Evolutionary conservation across 2,329 filamentous ascomycete species (phyloP), one percentile per base, ranked within the genome.

Genomic region (Emmonsia crescens): DNA sequence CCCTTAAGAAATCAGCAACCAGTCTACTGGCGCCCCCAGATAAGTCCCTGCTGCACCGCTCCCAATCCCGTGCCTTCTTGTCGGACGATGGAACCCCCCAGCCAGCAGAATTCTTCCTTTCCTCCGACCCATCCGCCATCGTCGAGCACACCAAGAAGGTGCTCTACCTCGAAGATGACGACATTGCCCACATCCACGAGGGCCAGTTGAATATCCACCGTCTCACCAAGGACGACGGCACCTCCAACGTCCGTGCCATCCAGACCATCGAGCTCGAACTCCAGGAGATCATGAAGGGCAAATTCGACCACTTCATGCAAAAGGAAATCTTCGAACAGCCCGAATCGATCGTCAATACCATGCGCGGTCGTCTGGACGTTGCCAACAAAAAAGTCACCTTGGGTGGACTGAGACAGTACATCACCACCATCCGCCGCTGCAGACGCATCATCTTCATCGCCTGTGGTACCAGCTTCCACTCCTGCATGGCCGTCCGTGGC

Each of bases 301-400:
- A 94, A 76, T 99, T 97, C 79, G 94, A 99, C 77, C 94, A 99
- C 82, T 99, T 96, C 83, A 99, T 99, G 94, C 94, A 99, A 78
- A 99, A 99, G 86, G 94, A 99, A 78, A 99, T 99, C 73, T 99
- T 99, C 77, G 94, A 99, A 83, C 94, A 99, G 82, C 94, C 94
- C 73, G 94, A 99, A 80, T 99, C 94, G 16, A 91, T 99, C 64
- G 87, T 99, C 81, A 99, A 99, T 85, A 96, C 94, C 68, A 99
- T 99, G 94, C 91, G 94, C 86, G 94, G 94, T 79, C 94, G 94
- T 80, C 82, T 99, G 71, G 94, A 99, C 77, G 83, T 89, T 64
- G 88, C 86, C 71, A 96, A 96, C 83, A 96, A 95, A 84, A 89
- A 86, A 62, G 92, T 99, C 70, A 97, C 93, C 10, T 86, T 99